Evolutionary conservation across 2,329 filamentous ascomycete genomes (phyloP), one percentile per base, ranked within the genome.

Genomic region (Sporothrix humicola): DNA sequence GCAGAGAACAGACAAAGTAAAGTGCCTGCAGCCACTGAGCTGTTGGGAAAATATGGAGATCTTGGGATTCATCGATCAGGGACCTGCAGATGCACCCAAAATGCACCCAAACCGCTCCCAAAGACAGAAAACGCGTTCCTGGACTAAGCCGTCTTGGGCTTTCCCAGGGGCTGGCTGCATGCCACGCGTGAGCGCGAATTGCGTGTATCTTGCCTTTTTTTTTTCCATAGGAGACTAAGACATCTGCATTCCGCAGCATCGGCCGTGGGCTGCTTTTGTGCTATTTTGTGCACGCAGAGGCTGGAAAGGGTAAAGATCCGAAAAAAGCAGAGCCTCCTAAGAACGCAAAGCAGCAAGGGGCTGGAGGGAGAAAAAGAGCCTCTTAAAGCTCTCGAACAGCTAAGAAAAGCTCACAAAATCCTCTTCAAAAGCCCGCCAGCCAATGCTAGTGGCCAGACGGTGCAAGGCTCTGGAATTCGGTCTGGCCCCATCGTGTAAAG

Each of bases 401-500:
- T 5, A 37, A 37, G 31, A 37, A 37, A 5, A 37, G 31, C 31
- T 37, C 31, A 31, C 31, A 31, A 26, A 54, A 20, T n/a, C 17
- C 59, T 13, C 26, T 20, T 7, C 23, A n/a, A 58, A 52, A 48
- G 20, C 52, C 20, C 10, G 48, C 31, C 6, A 56, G 44, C 4
- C 31, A 20, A 50, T 50, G 26, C 13, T 54, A 31, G 59, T 26
- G 50, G 69, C n/a, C 20, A 44, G 42, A 48, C 20, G 61, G 56
- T 46, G 54, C 65, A 48, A 72, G 73, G 65, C 70, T 72, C 73
- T 74, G 70, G 73, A 72, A 74, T 73, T 59, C 50, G 20, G 58
- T 37, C 52, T 9, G 10, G 10, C 12, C 20, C 13, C 63, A 37
- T 68, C 13, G 65, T 52, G 8, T 15, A 52, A 6, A n/a, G 65